Conservation (phyloP, 2,329 filamentous ascomycete genomes). For the Phaeosphaeriaceae sp. region DNA sequence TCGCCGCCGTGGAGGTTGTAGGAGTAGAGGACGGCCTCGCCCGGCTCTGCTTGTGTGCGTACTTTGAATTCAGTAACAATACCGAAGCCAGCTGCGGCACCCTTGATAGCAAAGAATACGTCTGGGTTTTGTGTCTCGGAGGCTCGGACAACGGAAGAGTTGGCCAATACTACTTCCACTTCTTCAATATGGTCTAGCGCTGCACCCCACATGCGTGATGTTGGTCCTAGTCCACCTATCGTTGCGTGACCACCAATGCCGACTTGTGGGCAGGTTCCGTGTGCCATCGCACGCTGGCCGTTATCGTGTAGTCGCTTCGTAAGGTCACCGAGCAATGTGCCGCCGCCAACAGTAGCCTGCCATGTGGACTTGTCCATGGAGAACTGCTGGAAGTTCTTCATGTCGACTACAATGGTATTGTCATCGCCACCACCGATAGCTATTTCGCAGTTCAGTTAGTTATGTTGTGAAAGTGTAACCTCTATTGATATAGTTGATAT, state of each 20-base stretch:
- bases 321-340: slow-evolving; percentile 55
- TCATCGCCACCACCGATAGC: slow-evolving; percentile 50
- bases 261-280: slow-evolving; percentile 52
- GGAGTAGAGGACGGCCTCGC: slow-evolving; percentile 39
- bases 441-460: not conserved
- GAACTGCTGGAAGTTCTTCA: slow-evolving; percentile 57
- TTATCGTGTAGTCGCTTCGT: slow-evolving; percentile 43
- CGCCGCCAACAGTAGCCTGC: slow-evolving; percentile 57
- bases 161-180: slow-evolving; percentile 49
- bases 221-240: slow-evolving; percentile 45
- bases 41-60: slow-evolving; percentile 43
- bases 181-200: slow-evolving; percentile 45
- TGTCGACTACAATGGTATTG: slow-evolving; percentile 57
- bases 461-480: not conserved
- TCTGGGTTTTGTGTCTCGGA: slow-evolving; percentile 46
- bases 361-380: slow-evolving; percentile 51
- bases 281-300: slow-evolving; percentile 53
- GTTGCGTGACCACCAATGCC: slow-evolving; percentile 47
- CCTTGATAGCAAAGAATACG: slow-evolving; percentile 52
- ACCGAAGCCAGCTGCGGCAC: slow-evolving; percentile 52
- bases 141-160: slow-evolving; percentile 48
- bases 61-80: slow-evolving; percentile 51
- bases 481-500: not conserved
- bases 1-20: slow-evolving; percentile 39
- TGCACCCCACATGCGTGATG: slow-evolving; percentile 42